phyloP scores from a whole-genome alignment of 1,139 yeast species.

The Scheffersomyces segobiensis region DNA sequence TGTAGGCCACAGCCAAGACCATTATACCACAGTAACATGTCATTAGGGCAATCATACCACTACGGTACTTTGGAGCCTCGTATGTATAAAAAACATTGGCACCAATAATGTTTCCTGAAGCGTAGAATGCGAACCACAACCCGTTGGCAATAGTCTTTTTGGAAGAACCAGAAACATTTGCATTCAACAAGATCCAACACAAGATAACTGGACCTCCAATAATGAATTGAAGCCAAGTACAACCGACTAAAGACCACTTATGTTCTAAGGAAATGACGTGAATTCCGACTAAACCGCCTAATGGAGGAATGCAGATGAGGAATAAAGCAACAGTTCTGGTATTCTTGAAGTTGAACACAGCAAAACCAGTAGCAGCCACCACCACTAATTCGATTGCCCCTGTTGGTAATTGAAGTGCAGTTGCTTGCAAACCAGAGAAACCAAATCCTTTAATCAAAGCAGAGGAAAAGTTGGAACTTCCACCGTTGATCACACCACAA shows the following conservation, averaged over 20 bases:
- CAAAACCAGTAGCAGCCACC: slow-evolving; percentile 24
- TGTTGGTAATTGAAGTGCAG: slow-evolving; percentile 30
- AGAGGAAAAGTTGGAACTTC: slow-evolving; percentile 27
- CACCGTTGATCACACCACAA: slow-evolving; percentile 30
- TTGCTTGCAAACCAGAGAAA: slow-evolving; percentile 22
- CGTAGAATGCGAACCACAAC: slow-evolving; percentile 29
- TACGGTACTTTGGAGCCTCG: slow-evolving; percentile 30
- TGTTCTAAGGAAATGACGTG: slow-evolving; percentile 19
- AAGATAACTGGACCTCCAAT: slow-evolving; percentile 34
- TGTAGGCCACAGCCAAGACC: slow-evolving; percentile 21
- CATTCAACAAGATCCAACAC: slow-evolving; percentile 25
- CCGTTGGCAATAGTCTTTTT: slow-evolving; percentile 26
- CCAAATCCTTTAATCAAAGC: slow-evolving; percentile 29
- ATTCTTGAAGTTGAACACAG: slow-evolving; percentile 19
- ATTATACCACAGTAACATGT: slow-evolving; percentile 27
- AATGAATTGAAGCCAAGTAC: slow-evolving; percentile 36
- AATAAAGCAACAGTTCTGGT: slow-evolving; percentile 19
- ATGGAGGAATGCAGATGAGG: slow-evolving; percentile 20
- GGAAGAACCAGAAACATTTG: slow-evolving; percentile 27
- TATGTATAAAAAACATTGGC: slow-evolving; percentile 28
- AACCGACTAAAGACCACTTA: slow-evolving; percentile 27
- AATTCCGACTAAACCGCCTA: slow-evolving; percentile 26
- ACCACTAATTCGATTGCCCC: slow-evolving; percentile 31
- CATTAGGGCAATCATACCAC: slow-evolving; percentile 29
- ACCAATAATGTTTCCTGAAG: slow-evolving; percentile 31